Evolutionary conservation across 2,329 filamentous ascomycete species (phyloP), one percentile per base, ranked within the genome.

Genomic region (Exutisphaerella laricina): DNA sequence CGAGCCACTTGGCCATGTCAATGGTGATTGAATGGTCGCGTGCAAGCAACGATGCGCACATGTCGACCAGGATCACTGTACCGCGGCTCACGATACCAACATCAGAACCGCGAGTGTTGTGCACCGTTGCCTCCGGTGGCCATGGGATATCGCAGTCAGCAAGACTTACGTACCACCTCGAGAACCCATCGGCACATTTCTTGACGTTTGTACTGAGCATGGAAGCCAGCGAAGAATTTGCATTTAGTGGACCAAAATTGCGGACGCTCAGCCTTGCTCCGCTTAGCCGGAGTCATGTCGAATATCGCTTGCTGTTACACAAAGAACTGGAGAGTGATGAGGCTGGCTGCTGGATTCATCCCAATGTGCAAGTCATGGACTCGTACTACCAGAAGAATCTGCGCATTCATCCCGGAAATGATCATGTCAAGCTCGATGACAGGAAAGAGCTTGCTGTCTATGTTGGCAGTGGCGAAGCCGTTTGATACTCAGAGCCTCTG

Each of bases 151-250:
- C 36, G 5, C 65, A 78, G 36, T 47, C 43, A 2, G 18, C 33
- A 21, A 17, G 33, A 21, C 66, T 81, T 28, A 67, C 75, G 46
- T 84, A 84, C 60, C 87, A 80, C 3, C 80, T 98, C 43, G 92
- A 98, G 67, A 98, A 98, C 62, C 85, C 89, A 0, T 96, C 90
- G 0, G 84, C 82, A 62, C 92, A 98, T 64, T 94, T 95, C 66
- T 77, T 98, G 37, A 95, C 89, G 0, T 98, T 98, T 66, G 88
- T 86, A 21, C 66, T 97, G 36, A 80, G 75, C 18, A 94, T 98
- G 88, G 90, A 98, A 55, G 85, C 88, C 2, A 90, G 80, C 61
- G 88, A 94, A 51, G 79, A 88, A 40, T 97, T 97, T 66, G 90
- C 88, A 0, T 97, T 98, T 65, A 88, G 86, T 5, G 92, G 92